Evolutionary conservation across 345 rosid genomes (phyloP), one percentile per base, ranked within the genome.

Genomic region (Boechera stricta): DNA sequence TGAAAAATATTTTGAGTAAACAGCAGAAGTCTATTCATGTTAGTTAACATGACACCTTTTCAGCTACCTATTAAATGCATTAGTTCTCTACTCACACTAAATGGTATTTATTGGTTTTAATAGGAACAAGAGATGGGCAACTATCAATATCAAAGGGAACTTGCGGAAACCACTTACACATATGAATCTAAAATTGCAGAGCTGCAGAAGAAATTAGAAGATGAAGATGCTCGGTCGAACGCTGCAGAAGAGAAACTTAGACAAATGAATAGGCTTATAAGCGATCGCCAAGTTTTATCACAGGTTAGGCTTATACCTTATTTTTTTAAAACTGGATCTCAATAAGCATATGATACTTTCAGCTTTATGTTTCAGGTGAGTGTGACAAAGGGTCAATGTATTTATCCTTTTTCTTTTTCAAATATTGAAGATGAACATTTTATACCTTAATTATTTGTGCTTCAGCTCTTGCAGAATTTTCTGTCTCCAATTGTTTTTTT

Each of bases 101-200:
- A 61, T 51, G 32, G 57, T 58, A 32, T 26, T 73, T 76, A 69
- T 78, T 41, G 49, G 72, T 81, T 67, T 73, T 64, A 12, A 26
- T 69, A 94, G 97, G 85, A 86, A 77, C 86, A 73, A 57, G 91
- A 89, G 85, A 77, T 55, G 55, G 85, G 85, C 68, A 79, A 80
- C 74, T 84, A 86, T 52, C 82, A 76, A 28, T 84, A 85, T 83
- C 91, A 87, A 82, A 89, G 85, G 83, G 86, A 91, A 62, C 87
- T 91, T 57, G 86, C 83, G 3, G 96, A 90, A 72, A 86, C 89
- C 74, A 86, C 87, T 45, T 76, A 85, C 76, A 80, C 76, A 41
- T 91, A 87, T 67, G 97, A 94, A 86, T 82, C 85, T 71, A 90
- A 87, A 81, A 86, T 85, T 82, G 69, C 80, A 47, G 86, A 88